Evolutionary conservation across 108 stramenopile species (phyloP).

Genomic region (Craspedostauros australis): DNA sequence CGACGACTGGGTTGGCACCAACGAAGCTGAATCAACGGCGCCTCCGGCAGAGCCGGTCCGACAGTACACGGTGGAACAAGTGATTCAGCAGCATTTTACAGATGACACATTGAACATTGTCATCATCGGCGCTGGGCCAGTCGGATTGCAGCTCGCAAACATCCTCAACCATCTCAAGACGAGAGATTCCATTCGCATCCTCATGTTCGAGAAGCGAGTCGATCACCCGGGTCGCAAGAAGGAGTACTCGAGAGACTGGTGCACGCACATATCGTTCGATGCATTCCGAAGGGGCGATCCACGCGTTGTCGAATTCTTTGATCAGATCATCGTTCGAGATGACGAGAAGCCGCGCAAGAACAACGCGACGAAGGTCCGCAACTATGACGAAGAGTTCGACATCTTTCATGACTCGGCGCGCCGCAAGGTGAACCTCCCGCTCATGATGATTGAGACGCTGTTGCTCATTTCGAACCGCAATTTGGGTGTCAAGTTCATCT

Average conservation of each 20-base stretch:
- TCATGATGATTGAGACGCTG: slow-evolving; percentile 11
- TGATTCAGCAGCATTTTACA: background rate
- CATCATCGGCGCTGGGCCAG: slow-evolving; percentile 11
- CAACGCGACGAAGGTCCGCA: too few species aligned
- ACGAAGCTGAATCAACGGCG: too few species aligned
- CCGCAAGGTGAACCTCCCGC: slow-evolving; percentile 1
- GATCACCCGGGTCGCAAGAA: background rate
- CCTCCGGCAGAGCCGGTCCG: too few species aligned
- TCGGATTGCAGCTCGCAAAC: slow-evolving; percentile 8
- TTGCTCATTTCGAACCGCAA: slow-evolving; percentile 11
- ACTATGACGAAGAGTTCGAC: too few species aligned
- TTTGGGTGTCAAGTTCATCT: slow-evolving; percentile 10
- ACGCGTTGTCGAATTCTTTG: too few species aligned
- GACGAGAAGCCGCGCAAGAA: too few species aligned
- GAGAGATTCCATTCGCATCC: background rate
- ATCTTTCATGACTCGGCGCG: background rate
- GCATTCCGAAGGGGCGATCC: too few species aligned
- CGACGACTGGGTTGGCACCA: too few species aligned
- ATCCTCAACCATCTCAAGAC: background rate
- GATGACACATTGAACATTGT: slow-evolving; percentile 1
- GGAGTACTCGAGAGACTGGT: slow-evolving; percentile 1
- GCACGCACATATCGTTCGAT: background rate
- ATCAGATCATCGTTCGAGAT: too few species aligned
- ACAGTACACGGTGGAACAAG: too few species aligned
- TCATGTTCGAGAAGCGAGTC: slow-evolving; percentile 2